A percentile compares a stretch with the other conserved stretches of the same genome.
phyloP scores from a whole-genome alignment of 2,329 filamentous ascomycete species.

The Calonectria honghensis region DNA sequence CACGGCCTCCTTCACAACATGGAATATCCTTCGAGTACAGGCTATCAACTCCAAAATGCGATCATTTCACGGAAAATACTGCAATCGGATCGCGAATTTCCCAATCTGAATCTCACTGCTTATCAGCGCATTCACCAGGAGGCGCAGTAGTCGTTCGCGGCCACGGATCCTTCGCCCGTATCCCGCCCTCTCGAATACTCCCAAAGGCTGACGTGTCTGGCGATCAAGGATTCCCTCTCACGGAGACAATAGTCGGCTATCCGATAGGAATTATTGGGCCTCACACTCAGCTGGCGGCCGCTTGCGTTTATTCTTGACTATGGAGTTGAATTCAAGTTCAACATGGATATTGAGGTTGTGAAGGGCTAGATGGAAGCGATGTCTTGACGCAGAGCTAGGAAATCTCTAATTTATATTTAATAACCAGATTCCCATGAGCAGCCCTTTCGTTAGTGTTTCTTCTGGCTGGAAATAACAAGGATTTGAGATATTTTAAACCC shows the following conservation, averaged over 20 bases:
- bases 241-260: conserved; percentile 5
- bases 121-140: conserved; percentile 21
- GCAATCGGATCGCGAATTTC: background rate
- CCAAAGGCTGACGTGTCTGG: conserved; percentile 24
- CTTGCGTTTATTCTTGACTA: conserved; percentile 15
- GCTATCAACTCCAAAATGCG: background rate
- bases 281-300: conserved; percentile 26
- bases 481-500: too few relatives aligned
- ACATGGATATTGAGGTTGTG: conserved; percentile 14
- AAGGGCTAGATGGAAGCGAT: background rate
- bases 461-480: conserved; percentile 14
- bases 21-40: background rate
- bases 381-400: conserved; percentile 9
- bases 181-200: conserved; percentile 30
- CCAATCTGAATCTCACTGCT: conserved; percentile 12
- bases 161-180: conserved; percentile 30
- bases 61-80: background rate
- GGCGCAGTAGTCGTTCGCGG: conserved; percentile 5
- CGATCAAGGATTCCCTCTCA: conserved; percentile 11
- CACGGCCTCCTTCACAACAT: conserved; percentile 11
- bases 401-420: conserved; percentile 37
- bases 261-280: conserved; percentile 8
- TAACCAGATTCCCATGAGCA: conserved; percentile 22
- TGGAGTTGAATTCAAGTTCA: conserved; percentile 29
- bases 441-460: background rate